A percentile compares a stretch with the other conserved stretches of the same genome.
Conservation (phyloP, 1,139 yeast species). For the Yamadazyma friedrichii region DNA sequence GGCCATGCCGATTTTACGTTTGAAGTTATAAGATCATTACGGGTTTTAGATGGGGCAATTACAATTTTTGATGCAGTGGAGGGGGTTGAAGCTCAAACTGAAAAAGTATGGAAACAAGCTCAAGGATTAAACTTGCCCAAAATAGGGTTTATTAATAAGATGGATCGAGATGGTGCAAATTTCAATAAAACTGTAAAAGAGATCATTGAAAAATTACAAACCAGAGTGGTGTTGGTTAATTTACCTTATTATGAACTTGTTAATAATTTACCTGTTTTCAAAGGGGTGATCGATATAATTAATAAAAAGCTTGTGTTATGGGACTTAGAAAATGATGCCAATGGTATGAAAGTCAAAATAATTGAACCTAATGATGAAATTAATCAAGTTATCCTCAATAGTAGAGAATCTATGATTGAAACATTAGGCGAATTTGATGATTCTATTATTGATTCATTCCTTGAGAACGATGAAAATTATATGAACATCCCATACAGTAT, state of each 20-base stretch:
- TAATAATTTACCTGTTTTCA: constrained; percentile 47
- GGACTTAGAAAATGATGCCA: constrained; percentile 45
- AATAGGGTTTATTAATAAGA: constrained; percentile 81
- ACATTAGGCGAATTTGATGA: constrained; percentile 84
- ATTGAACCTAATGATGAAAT: constrained; percentile 29
- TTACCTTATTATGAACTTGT: constrained; percentile 66
- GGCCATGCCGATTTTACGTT: constrained; percentile 98
- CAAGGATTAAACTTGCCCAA: constrained; percentile 64
- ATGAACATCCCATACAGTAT: constrained; percentile 54
- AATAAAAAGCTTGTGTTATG: constrained; percentile 66
- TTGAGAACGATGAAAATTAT: constrained; percentile 71
- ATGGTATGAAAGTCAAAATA: constrained; percentile 58
- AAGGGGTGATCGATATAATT: constrained; percentile 83
- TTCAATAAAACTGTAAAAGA: constrained; percentile 87
- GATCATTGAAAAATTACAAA: constrained; percentile 71
- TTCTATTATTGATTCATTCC: constrained; percentile 66
- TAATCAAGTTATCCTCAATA: constrained; percentile 48
- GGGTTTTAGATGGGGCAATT: constrained; percentile 92
- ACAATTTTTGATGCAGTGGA: constrained; percentile 94
- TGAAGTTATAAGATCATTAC: constrained; percentile 84
- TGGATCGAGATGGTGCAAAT: constrained; percentile 97
- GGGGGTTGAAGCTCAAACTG: constrained; percentile 98
- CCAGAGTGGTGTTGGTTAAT: constrained; percentile 71
- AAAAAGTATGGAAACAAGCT: constrained; percentile 94
- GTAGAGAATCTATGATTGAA: constrained; percentile 79